Conservation (phyloP, 2,329 filamentous ascomycete genomes). For the Cordyceps sp. region DNA sequence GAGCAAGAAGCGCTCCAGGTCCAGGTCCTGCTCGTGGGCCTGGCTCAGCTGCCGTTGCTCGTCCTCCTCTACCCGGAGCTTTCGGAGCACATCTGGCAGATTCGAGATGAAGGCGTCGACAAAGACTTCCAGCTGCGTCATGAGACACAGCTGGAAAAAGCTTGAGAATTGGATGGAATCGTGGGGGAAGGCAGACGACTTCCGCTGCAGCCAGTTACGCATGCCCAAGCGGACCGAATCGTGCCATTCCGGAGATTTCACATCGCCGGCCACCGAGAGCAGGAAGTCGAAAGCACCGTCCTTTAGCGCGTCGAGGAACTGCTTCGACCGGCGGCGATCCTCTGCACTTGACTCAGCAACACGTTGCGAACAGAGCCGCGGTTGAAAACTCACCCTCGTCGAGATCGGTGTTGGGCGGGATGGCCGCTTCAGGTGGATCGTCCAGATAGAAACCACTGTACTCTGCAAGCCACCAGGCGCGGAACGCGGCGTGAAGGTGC, state of each 20-base stretch:
- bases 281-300: constrained; percentile 90
- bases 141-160: constrained; percentile 56
- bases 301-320: constrained; percentile 62
- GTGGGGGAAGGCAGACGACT: constrained; percentile 50
- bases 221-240: constrained; percentile 74
- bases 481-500: constrained; percentile 62
- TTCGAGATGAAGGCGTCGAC: constrained; percentile 89
- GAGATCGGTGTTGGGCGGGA: constrained; percentile 43
- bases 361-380: neutral
- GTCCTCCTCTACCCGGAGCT: constrained; percentile 76
- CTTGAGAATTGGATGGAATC: constrained; percentile 54
- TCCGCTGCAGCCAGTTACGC: constrained; percentile 66
- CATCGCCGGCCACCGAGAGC: constrained; percentile 66
- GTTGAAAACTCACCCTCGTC: constrained; percentile 27
- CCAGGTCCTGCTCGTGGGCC: constrained; percentile 48
- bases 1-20: constrained; percentile 79
- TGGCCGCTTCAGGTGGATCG: constrained; percentile 40
- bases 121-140: constrained; percentile 73
- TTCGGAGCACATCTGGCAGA: constrained; percentile 79
- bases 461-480: constrained; percentile 79
- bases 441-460: constrained; percentile 85
- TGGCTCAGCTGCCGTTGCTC: constrained; percentile 59
- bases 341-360: constrained; percentile 27
- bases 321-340: constrained; percentile 51
- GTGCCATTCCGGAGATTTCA: constrained; percentile 69